Evolutionary conservation across 768 basidiomycete species (phyloP).

Genomic region (Postia placenta): DNA sequence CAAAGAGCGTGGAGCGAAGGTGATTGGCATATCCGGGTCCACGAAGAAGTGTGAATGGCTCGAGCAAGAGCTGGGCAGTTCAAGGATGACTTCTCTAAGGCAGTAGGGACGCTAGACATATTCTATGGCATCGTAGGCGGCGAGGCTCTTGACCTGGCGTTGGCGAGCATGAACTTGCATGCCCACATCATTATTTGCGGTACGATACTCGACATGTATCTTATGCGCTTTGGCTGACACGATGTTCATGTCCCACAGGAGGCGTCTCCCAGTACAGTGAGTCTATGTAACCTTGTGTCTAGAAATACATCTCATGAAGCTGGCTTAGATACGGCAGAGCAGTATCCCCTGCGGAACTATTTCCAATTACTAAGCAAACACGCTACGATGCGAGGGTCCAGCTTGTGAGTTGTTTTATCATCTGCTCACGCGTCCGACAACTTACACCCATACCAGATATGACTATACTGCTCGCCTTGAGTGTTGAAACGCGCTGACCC

Average conservation of each 20-base stretch:
- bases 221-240: not conserved
- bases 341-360: conserved; percentile 65
- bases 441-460: conserved; percentile 37
- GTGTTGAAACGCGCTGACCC: too few species aligned
- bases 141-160: conserved; percentile 73
- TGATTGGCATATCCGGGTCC: conserved; percentile 84
- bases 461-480: conserved; percentile 65
- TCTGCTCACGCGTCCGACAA: not conserved
- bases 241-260: conserved; percentile 32
- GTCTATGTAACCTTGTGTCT: conserved; percentile 17
- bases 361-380: conserved; percentile 66
- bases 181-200: conserved; percentile 86
- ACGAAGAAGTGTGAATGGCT: conserved; percentile 83
- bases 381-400: conserved; percentile 78
- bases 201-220: conserved; percentile 17
- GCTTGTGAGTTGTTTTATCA: conserved; percentile 50
- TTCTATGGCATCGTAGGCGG: conserved; percentile 83
- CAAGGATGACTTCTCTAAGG: conserved; percentile 59
- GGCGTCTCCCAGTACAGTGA: conserved; percentile 82
- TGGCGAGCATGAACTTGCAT: conserved; percentile 67
- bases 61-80: conserved; percentile 79
- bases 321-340: conserved; percentile 45
- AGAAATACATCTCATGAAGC: not conserved
- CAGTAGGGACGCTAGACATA: conserved; percentile 73
- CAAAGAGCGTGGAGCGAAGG: conserved; percentile 70